Conservation (phyloP, 768 basidiomycete species). For the Amanita jacksonii region DNA sequence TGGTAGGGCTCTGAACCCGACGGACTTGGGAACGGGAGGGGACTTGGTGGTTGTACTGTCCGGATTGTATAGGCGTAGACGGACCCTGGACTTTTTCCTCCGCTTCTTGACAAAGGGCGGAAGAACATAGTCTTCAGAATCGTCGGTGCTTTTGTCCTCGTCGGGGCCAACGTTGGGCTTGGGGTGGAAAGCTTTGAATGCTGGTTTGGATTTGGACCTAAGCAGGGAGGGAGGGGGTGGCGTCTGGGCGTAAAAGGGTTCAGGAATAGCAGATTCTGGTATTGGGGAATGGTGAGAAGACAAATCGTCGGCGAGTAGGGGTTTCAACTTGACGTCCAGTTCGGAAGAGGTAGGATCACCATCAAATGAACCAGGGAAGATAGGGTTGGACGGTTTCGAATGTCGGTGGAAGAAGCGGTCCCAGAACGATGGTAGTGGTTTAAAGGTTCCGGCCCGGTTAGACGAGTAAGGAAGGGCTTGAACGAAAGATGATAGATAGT, state of each 20-base stretch:
- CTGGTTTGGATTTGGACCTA: background rate
- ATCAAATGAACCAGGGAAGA: background rate
- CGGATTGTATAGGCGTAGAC: background rate
- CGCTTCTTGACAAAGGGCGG: constrained; percentile 1
- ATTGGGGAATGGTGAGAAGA: background rate
- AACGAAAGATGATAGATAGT: constrained; percentile 51
- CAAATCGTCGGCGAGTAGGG: background rate
- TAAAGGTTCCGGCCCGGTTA: constrained; percentile 48
- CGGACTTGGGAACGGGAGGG: background rate
- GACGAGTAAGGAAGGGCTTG: constrained; percentile 42
- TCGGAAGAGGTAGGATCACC: background rate
- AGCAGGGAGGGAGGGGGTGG: constrained; percentile 4
- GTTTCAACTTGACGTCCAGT: background rate
- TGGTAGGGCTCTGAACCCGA: background rate
- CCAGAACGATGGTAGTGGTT: constrained; percentile 46
- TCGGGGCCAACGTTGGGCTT: background rate
- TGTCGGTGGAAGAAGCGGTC: constrained; percentile 30
- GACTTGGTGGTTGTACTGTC: background rate
- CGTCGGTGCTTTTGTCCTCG: background rate
- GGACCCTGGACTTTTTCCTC: background rate
- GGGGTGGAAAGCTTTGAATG: background rate
- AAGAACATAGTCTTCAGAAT: background rate
- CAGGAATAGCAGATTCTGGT: background rate
- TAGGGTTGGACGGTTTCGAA: background rate
- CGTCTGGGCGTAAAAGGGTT: constrained; percentile 2